Evolutionary conservation across 2,329 filamentous ascomycete genomes (phyloP), one percentile per base, ranked within the genome.

Genomic region (Colletotrichum neosansevieriae): DNA sequence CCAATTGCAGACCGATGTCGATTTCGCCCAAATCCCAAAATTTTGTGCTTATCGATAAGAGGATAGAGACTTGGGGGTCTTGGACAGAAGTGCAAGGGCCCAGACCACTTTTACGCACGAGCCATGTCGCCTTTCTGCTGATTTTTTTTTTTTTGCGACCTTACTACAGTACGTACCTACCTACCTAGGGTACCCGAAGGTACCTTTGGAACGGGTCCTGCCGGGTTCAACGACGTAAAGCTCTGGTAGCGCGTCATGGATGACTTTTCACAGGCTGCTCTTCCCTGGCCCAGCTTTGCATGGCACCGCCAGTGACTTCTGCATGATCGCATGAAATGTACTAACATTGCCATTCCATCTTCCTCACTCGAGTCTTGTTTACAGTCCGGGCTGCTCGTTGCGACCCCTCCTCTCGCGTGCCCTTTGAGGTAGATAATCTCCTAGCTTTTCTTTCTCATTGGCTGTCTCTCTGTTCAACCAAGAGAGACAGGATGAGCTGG

Each of bases 1-100:
- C 50, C 49, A 60, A 65, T 36, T 54, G 51, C 36, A 60, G 56
- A 44, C 63, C 32, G 47, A 42, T 47, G 54, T 69, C 67, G 63
- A 69, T 69, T 69, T 63, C 63, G 58, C 67, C 45, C 50, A 68
- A 62, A 61, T 69, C 64, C 71, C 59, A 70, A 81, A 82, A 79
- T 76, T 79, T 80, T 80, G 77, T 79, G 77, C 73, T 77, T 81
- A 81, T 81, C 80, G 66, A 69, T 69, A 69, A 69, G 66, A 4
- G 21, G 32, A 53, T 34, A 47, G 49, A 17, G 49, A 53, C 24
- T 34, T 29, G n/a, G 29, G 21, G 29, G 49, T 50, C 7, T 32
- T 3, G 7, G 47, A 29, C 21, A 50, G 47, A 32, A 29, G 13
- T 29, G 66, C 40, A 38, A 21, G 54, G 61, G 66, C 54, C 66